Base-by-base conservation (phyloP, 441 rosid species). In the Eutrema salsugineum region DNA sequence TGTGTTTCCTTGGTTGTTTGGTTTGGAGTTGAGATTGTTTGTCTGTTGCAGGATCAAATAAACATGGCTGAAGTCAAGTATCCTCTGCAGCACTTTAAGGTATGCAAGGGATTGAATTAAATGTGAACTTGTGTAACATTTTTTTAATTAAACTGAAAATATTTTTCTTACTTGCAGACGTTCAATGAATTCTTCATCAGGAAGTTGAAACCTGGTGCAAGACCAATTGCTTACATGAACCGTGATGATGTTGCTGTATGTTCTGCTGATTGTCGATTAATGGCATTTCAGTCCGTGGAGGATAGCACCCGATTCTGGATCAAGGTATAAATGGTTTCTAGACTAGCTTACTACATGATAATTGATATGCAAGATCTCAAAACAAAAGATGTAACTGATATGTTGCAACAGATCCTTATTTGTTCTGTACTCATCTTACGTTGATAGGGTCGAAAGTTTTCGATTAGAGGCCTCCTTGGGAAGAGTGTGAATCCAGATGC, bases 141-240 rank as follows among this genome's bases (percentile, higher is more conserved):
- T 24, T n/a, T 38, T 46, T 24, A 11, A 19, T 22, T 42, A 17
- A 51, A 14, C 5, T 22, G 66, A 55, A 6, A 30, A 12, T 56
- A n/a, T n/a, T n/a, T 24, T 54, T 48, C 27, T 6, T 53, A 44
- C 49, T 19, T 64, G 75, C 85, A 95, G 99, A 92, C 97, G 43
- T 91, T 95, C 80, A 95, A 95, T 82, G 98, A 92, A 43, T 92
- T 95, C 62, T 95, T 92, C 79, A 80, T 88, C 72, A 82, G 98
- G 70, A 97, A 95, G 81, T 78, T 95, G 63, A 91, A 92, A 73
- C 91, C 91, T 40, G 90, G 91, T 62, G 87, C 87, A 51, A 90
- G 98, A 83, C 86, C 91, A 59, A 81, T 90, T 74, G 88, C 97
- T 57, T 76, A 35, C 22, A 2, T 56, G 61, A 88, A 88, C 48